A percentile compares a stretch with the other conserved stretches of the same genome.
Evolutionary conservation across 2,329 filamentous ascomycete genomes (phyloP).

Genomic region (Trematosphaeria pertusa): DNA sequence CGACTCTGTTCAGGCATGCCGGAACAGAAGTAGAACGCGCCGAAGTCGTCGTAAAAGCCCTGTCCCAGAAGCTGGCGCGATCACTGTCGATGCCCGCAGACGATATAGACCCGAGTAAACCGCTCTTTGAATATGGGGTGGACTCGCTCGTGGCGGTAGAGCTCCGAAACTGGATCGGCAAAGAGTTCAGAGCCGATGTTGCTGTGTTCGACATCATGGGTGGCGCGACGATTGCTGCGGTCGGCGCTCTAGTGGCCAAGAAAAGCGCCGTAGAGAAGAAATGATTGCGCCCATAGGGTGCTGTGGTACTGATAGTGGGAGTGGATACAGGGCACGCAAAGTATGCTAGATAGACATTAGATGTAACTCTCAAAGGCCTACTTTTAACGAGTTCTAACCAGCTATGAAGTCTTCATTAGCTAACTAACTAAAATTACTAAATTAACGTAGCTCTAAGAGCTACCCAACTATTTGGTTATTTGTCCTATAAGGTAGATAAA

Average conservation of each 20-base stretch:
- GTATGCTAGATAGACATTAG: no score
- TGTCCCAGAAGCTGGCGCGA: constrained; percentile 19
- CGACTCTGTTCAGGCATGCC: constrained; percentile 13
- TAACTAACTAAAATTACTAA: no score
- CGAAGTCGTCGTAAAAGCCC: constrained; percentile 20
- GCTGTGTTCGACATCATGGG: constrained; percentile 22
- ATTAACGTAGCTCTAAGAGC: no score
- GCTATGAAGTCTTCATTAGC: no score
- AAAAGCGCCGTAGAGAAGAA: not conserved
- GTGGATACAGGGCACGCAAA: no score
- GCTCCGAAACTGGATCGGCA: constrained; percentile 11
- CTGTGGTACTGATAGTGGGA: no score
- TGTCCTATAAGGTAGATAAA: no score
- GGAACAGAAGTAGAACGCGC: constrained; percentile 11
- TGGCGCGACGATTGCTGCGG: not conserved
- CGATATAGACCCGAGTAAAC: constrained; percentile 29
- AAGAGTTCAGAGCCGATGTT: constrained; percentile 21
- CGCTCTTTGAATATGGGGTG: constrained; percentile 22
- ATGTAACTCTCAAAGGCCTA: no score
- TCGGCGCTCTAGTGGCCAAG: constrained; percentile 1
- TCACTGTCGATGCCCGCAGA: constrained; percentile 25
- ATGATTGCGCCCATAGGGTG: no score
- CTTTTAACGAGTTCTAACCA: no score
- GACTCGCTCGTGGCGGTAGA: constrained; percentile 14
- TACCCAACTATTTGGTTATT: no score